Percentiles rank a stretch among this genome's conserved stretches.
These are phyloP conservation scores for Edaphochlamys debaryana DNA, from an alignment of 139 green algal species.

Conservation along the genomic window DNA sequence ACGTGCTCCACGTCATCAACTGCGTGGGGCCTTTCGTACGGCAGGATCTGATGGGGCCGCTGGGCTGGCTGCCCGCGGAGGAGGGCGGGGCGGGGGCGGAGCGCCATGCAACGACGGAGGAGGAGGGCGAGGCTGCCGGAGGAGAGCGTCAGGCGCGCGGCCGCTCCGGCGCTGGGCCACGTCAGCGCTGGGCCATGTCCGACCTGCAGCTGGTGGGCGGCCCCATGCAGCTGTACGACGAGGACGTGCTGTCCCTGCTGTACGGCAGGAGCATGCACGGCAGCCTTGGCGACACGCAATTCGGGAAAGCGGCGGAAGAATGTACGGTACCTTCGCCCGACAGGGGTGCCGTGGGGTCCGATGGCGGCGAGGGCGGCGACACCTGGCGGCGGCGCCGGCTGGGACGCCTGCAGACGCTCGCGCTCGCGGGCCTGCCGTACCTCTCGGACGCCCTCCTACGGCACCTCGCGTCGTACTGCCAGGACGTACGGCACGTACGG, in stretches of 20 bases:
- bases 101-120: too few species aligned
- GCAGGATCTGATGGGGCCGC: constrained; percentile 13
- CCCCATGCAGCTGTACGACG: not conserved
- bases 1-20: constrained; percentile 29
- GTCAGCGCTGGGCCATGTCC: constrained; percentile 8
- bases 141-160: not conserved
- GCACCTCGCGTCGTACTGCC: not conserved
- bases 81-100: not conserved
- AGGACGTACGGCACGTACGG: not conserved
- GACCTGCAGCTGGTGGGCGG: constrained; percentile 29
- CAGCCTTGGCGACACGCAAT: too few species aligned
- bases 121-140: too few species aligned
- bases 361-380: not conserved
- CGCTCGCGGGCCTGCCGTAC: not conserved
- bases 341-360: too few species aligned
- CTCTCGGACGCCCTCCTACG: not conserved
- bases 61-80: constrained; percentile 24
- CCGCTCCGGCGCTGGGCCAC: too few species aligned
- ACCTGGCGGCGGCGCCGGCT: not conserved
- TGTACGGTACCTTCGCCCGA: not conserved
- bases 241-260: constrained; percentile 20
- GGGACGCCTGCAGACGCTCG: constrained; percentile 15
- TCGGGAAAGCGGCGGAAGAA: too few species aligned
- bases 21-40: not conserved
- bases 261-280: constrained; percentile 9